A percentile compares a stretch with the other conserved stretches of the same genome.
These are phyloP conservation scores for Blastobotrys proliferans DNA, from an alignment of 1,139 yeast genomes.

Conservation along the genomic window DNA sequence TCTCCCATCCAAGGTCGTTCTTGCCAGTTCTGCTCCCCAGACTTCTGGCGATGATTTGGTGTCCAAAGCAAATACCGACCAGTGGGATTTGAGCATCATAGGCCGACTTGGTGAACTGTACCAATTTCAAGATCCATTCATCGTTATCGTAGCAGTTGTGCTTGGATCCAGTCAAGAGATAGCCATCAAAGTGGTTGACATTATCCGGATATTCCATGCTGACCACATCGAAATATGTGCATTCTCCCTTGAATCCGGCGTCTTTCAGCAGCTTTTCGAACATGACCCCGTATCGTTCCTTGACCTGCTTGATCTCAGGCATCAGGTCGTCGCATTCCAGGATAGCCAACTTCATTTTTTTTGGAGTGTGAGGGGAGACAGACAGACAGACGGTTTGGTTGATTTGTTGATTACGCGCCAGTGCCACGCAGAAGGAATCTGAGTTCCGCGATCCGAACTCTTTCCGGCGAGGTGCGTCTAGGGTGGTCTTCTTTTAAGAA, in stretches of 20 bases:
- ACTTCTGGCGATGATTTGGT: slow-evolving; percentile 67
- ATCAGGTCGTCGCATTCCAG: slow-evolving; percentile 34
- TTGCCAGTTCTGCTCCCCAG: slow-evolving; percentile 58
- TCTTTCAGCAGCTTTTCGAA: slow-evolving; percentile 30
- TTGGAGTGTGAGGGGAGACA: too few relatives aligned
- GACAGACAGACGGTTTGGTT: too few relatives aligned
- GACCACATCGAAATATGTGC: slow-evolving; percentile 46
- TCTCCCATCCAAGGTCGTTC: slow-evolving; percentile 68
- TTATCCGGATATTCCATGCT: slow-evolving; percentile 38
- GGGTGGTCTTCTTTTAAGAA: too few relatives aligned
- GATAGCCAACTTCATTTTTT: slow-evolving; percentile 24
- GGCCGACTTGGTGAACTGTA: slow-evolving; percentile 39
- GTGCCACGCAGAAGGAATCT: too few relatives aligned
- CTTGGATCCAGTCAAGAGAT: slow-evolving; percentile 64
- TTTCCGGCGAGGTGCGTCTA: too few relatives aligned
- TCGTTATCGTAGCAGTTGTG: slow-evolving; percentile 53
- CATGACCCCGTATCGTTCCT: slow-evolving; percentile 36
- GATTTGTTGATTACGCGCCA: too few relatives aligned
- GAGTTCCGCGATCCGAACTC: too few relatives aligned
- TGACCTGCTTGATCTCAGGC: slow-evolving; percentile 23
- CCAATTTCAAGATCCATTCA: slow-evolving; percentile 51
- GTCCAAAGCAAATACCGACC: slow-evolving; percentile 72
- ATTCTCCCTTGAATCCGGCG: slow-evolving; percentile 29
- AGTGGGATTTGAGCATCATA: slow-evolving; percentile 25
- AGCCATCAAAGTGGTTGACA: slow-evolving; percentile 38